Evolutionary conservation across 352 stramenopile genomes (phyloP), one percentile per base, ranked within the genome.

Genomic region (Phytophthora pseudosyringae): DNA sequence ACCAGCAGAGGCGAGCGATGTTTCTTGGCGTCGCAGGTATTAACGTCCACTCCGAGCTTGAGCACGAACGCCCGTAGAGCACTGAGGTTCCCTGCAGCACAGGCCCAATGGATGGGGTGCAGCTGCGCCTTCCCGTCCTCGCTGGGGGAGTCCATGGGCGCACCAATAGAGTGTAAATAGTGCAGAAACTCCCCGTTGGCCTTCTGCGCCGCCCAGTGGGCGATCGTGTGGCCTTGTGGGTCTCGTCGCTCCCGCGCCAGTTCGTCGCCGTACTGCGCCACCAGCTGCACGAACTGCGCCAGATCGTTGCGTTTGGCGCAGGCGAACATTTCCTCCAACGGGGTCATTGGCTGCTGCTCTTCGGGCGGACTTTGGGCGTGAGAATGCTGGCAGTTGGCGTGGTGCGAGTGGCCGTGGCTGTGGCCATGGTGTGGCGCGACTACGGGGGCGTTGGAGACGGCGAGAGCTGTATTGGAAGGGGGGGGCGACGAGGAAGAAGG

Each of bases 41-140:
- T 93, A 21, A 94, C 73, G 57, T 88, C 83, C 21, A 91, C 71
- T 18, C 75, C 80, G 8, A 91, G 80, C 51, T 76, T 75, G 6
- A 73, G 58, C 26, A 96, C 71, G 18, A 96, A 72, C 18, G 75
- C 67, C 39, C 78, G 75, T 29, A 96, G 66, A 8, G 83, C 75
- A 28, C 64, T 67, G 5, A 96, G 69, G 49, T 94, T 96, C 8
- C 87, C 87, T 5, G 81, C 76, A 1, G 83, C 79, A 61, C 85
- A 93, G 33, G 88, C 84, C 88, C 88, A 96, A 69, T 96, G 88
- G 49, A 96, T 91, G 10, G 88, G 86, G 33, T 93, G 83, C 25
- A 96, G 70, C 51, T 76, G 61, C 12, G 82, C 86, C 10, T 44
- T 64, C 29, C 86, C 83, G 33, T 88, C 76, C 6, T 64, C 47